Conservation (phyloP, 2,329 filamentous ascomycete genomes). For the Paecilomyces variotii region DNA sequence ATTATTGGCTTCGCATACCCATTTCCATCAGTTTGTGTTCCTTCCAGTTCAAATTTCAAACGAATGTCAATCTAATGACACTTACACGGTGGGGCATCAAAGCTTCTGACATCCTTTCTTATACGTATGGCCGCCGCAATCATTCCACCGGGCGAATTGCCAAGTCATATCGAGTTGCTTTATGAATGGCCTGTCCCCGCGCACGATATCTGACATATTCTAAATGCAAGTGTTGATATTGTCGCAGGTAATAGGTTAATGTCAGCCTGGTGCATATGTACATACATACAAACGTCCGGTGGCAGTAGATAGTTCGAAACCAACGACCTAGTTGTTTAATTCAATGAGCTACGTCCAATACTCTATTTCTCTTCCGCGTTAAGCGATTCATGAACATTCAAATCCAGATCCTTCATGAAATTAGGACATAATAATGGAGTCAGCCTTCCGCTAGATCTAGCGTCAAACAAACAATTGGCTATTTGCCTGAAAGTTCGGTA, state of each 20-base stretch:
- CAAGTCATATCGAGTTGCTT: too few species aligned
- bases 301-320: background rate
- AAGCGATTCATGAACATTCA: background rate
- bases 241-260: too few species aligned
- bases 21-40: background rate
- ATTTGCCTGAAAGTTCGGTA: too few species aligned
- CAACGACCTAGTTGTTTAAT: background rate
- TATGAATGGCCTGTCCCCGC: too few species aligned
- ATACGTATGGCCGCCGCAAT: background rate
- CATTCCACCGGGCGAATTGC: too few species aligned
- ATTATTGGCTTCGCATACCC: background rate
- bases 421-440: too few species aligned
- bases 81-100: background rate
- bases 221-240: too few species aligned
- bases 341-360: background rate
- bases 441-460: too few species aligned
- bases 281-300: background rate
- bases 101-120: background rate
- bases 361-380: background rate
- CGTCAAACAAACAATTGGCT: too few species aligned
- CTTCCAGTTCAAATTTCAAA: background rate
- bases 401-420: too few species aligned
- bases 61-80: background rate
- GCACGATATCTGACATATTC: too few species aligned
- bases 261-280: background rate